Conservation (phyloP, 257 asterid genomes). For the Lycium barbarum region DNA sequence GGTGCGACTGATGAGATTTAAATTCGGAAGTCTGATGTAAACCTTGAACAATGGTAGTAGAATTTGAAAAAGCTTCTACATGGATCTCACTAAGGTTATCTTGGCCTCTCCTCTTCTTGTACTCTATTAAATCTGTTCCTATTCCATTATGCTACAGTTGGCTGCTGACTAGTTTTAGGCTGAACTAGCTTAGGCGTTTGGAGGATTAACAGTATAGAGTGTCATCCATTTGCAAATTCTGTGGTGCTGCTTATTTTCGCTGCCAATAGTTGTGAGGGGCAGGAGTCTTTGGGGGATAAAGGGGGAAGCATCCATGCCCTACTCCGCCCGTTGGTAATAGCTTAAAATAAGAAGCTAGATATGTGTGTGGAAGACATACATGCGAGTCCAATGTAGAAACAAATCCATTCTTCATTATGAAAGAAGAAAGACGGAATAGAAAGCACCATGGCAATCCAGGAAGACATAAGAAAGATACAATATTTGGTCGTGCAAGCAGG, state of each 20-base stretch:
- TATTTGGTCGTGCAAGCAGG: background rate
- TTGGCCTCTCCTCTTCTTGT: background rate
- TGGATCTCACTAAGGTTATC: background rate
- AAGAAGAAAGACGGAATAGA: background rate
- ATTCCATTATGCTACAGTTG: background rate
- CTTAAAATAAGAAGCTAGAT: background rate
- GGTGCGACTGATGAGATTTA: slow-evolving; percentile 9
- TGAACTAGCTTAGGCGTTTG: background rate
- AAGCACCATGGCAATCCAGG: background rate
- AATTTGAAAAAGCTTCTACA: background rate
- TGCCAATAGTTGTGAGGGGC: background rate
- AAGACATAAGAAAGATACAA: slow-evolving; percentile 7
- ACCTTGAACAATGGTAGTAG: background rate
- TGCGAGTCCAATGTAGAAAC: background rate
- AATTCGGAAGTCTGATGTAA: slow-evolving; percentile 7
- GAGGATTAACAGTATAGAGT: background rate
- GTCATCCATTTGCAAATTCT: background rate
- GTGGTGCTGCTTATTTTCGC: background rate
- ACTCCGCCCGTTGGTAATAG: background rate
- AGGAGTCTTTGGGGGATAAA: background rate
- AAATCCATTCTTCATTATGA: background rate
- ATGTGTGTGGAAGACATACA: background rate
- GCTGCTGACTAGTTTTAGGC: background rate
- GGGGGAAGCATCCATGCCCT: background rate
- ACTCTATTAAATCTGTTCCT: background rate